Base-by-base conservation (phyloP, 1,139 yeast genomes). In the Hyphopichia fennica region DNA sequence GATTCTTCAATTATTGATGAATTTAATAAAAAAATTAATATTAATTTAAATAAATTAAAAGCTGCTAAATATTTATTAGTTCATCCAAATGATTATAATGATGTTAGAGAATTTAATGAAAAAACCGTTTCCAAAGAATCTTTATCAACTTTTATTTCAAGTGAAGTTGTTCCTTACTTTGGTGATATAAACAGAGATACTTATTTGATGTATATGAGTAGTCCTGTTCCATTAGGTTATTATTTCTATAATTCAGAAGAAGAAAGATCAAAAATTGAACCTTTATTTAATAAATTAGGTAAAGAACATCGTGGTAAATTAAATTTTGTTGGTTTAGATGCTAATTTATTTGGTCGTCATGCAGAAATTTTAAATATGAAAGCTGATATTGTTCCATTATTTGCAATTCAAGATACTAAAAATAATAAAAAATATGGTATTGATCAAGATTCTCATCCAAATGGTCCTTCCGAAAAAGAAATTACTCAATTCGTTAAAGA, bases 181-280 rank as follows among this genome's bases (percentile, higher is more conserved):
- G 98, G 97, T 58, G 98, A 91, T 65, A 82, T 93, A 51, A 82
- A 84, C 58, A 93, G 96, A 52, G 77, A 80, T 46, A 86, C 96
- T 50, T 93, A 86, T 77, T 72, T 79, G 66, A 63, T 76, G 43
- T 93, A 91, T 72, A 81, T 88, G 78, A 68, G 78, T 45, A 72
- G 90, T 41, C 78, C 82, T 37, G 56, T 82, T 42, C 99, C 99
- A 51, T 71, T 93, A 54, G 95, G 89, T 45, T 93, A 90, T 76
- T 82, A 87, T 63, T 95, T 93, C 73, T 88, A 86, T 73, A 82
- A 77, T 51, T 67, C 76, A 39, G 78, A 75, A 38, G 91, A 82
- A 52, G 84, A 88, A 69, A 81, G 84, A 63, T 79, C 69, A 35
- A 74, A 72, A 27, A 76, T 80, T 50, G 69, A 70, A 42, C 72